phyloP scores from a whole-genome alignment of 768 basidiomycete species.

The Serpula lacrymans region DNA sequence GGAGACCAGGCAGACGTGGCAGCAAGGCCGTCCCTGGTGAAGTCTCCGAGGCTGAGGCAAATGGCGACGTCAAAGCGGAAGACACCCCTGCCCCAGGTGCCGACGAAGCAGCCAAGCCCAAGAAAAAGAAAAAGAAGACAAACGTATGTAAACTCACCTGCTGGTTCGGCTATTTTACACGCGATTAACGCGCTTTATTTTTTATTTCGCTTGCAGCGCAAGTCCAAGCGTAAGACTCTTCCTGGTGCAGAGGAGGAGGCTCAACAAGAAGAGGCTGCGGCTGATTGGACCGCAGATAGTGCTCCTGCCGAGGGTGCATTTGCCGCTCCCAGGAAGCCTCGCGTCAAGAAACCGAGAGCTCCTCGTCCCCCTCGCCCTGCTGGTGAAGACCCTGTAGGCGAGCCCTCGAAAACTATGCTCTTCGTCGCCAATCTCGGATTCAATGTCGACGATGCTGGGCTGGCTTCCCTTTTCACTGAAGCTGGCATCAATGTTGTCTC shows the following conservation, averaged over 20 bases:
- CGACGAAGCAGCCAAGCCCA: slow-evolving; percentile 60
- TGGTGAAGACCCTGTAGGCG: slow-evolving; percentile 83
- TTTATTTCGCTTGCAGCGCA: slow-evolving; percentile 44
- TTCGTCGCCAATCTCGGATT: slow-evolving; percentile 99
- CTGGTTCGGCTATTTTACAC: neutral
- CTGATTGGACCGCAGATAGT: slow-evolving; percentile 34
- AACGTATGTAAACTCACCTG: slow-evolving; percentile 33
- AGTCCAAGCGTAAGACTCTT: slow-evolving; percentile 40
- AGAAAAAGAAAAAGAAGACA: slow-evolving; percentile 79
- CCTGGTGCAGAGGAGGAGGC: slow-evolving; percentile 30
- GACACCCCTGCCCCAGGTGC: slow-evolving; percentile 48
- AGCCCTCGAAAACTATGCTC: slow-evolving; percentile 84
- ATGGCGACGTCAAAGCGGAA: slow-evolving; percentile 65
- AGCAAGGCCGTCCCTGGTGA: slow-evolving; percentile 85
- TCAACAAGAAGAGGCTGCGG: slow-evolving; percentile 26
- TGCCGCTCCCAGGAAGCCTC: slow-evolving; percentile 43
- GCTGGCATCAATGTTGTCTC: slow-evolving; percentile 78
- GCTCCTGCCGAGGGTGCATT: slow-evolving; percentile 35
- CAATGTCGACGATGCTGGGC: slow-evolving; percentile 81
- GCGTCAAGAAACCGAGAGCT: slow-evolving; percentile 53
- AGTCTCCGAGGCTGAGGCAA: slow-evolving; percentile 86
- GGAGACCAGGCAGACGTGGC: slow-evolving; percentile 83
- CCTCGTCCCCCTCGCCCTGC: slow-evolving; percentile 63
- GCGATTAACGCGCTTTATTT: slow-evolving; percentile 14
- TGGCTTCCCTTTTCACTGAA: slow-evolving; percentile 80